Conservation (phyloP, 2,329 filamentous ascomycete species). For the Stachybotrys chlorohalonatus region DNA sequence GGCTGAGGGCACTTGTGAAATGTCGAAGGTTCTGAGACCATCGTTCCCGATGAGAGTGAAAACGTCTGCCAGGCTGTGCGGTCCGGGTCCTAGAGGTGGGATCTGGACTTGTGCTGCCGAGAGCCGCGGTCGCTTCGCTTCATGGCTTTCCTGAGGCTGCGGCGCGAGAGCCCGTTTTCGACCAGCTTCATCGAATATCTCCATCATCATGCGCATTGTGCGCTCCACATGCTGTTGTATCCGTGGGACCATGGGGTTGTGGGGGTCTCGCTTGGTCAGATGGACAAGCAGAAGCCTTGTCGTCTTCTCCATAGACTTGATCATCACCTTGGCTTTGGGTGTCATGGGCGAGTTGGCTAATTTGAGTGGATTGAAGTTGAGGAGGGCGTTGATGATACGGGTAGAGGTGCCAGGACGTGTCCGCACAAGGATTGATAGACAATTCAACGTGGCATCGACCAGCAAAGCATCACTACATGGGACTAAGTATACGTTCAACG, state of each 20-base stretch:
- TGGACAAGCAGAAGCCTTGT: slow-evolving; percentile 76
- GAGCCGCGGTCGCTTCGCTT: slow-evolving; percentile 76
- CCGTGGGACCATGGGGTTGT: slow-evolving; percentile 62
- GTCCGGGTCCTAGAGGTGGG: slow-evolving; percentile 64
- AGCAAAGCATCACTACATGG: slow-evolving; percentile 67
- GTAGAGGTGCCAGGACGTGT: slow-evolving; percentile 71
- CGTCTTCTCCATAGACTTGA: slow-evolving; percentile 93
- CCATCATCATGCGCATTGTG: slow-evolving; percentile 66
- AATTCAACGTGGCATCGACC: slow-evolving; percentile 87
- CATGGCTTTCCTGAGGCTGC: slow-evolving; percentile 63
- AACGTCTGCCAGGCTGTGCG: slow-evolving; percentile 70
- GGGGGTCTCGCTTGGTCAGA: slow-evolving; percentile 75
- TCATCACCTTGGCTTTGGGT: slow-evolving; percentile 67
- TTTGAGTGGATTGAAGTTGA: slow-evolving; percentile 88
- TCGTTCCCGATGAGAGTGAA: slow-evolving; percentile 74
- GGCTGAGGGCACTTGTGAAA: slow-evolving; percentile 65
- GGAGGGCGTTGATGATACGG: slow-evolving; percentile 75
- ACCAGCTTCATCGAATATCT: slow-evolving; percentile 68
- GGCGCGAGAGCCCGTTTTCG: slow-evolving; percentile 68
- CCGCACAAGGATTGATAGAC: slow-evolving; percentile 73
- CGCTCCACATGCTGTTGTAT: slow-evolving; percentile 86
- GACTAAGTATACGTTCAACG: background rate
- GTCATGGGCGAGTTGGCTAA: slow-evolving; percentile 70
- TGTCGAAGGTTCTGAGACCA: slow-evolving; percentile 71
- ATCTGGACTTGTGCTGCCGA: slow-evolving; percentile 41